phyloP scores from a whole-genome alignment of 78 protist genomes.

The Bigelowiella natans region DNA sequence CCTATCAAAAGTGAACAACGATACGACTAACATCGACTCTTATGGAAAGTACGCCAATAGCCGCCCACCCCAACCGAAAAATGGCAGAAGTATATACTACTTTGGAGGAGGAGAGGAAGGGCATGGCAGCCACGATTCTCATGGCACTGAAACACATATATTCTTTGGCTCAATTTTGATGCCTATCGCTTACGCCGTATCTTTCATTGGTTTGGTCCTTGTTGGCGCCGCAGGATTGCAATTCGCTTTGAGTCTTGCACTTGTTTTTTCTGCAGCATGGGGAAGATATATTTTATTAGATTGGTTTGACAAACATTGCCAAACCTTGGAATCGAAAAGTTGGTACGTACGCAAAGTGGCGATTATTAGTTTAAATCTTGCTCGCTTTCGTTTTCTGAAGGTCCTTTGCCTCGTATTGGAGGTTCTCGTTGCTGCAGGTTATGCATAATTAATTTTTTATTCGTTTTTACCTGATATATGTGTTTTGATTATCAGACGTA shows the following conservation, averaged over 20 bases:
- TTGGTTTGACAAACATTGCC: too few relatives aligned
- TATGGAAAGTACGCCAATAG: not conserved
- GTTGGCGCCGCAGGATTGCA: not conserved
- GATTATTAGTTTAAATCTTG: too few relatives aligned
- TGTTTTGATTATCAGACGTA: not conserved
- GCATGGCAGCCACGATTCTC: not conserved
- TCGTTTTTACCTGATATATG: not conserved
- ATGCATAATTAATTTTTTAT: not conserved
- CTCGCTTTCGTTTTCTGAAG: not conserved
- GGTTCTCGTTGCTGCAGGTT: not conserved
- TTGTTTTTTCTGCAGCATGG: too few relatives aligned
- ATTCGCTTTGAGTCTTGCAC: too few relatives aligned
- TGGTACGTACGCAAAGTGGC: too few relatives aligned
- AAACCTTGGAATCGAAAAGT: too few relatives aligned
- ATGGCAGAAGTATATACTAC: not conserved
- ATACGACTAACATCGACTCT: not conserved
- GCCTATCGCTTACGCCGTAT: not conserved
- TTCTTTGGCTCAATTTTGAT: not conserved
- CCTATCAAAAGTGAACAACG: not conserved
- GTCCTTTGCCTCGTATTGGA: not conserved
- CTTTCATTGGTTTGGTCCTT: not conserved
- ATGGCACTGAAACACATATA: not conserved
- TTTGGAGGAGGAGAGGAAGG: not conserved
- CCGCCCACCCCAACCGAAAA: not conserved
- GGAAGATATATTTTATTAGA: too few relatives aligned